A percentile compares a stretch with the other conserved stretches of the same genome.
Evolutionary conservation across 352 stramenopile species (phyloP).

Genomic region (Globisporangium solare): DNA sequence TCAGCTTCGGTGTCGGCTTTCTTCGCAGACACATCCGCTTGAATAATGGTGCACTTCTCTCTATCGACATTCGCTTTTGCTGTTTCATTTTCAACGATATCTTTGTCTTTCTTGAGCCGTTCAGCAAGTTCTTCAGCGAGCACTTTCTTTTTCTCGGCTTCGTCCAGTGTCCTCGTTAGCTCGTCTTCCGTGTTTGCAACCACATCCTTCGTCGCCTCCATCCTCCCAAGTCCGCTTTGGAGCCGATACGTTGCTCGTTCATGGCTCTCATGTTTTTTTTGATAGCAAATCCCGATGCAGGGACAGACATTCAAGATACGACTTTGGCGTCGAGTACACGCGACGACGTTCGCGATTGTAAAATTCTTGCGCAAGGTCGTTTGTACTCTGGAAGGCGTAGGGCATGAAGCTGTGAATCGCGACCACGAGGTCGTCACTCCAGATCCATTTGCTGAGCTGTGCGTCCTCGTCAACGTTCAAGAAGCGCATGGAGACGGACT

Average conservation of each 20-base stretch:
- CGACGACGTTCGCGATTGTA: conserved; percentile 65
- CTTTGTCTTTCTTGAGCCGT: conserved; percentile 88
- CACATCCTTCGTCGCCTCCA: conserved; percentile 83
- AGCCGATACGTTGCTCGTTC: conserved; percentile 72
- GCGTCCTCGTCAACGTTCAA: conserved; percentile 40
- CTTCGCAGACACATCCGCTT: conserved; percentile 89
- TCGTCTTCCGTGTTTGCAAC: conserved; percentile 92
- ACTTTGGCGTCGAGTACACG: conserved; percentile 93
- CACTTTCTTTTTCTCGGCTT: conserved; percentile 91
- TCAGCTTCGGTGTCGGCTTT: conserved; percentile 81
- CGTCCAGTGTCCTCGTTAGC: conserved; percentile 84
- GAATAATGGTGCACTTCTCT: conserved; percentile 89
- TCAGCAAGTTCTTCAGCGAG: conserved; percentile 92
- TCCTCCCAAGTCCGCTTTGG: conserved; percentile 88
- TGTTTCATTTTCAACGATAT: conserved; percentile 91
- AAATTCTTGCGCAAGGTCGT: conserved; percentile 81
- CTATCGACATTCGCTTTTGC: conserved; percentile 87
- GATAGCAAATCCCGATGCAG: conserved; percentile 79
- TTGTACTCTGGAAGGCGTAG: conserved; percentile 92
- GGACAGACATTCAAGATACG: conserved; percentile 89
- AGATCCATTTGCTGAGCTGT: conserved; percentile 15
- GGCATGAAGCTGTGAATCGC: conserved; percentile 92
- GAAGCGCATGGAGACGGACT: conserved; percentile 86
- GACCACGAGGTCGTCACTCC: conserved; percentile 38
- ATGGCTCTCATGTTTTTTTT: conserved; percentile 54